Base-by-base conservation (phyloP, 2,329 filamentous ascomycete genomes). In the Pyricularia sp. region DNA sequence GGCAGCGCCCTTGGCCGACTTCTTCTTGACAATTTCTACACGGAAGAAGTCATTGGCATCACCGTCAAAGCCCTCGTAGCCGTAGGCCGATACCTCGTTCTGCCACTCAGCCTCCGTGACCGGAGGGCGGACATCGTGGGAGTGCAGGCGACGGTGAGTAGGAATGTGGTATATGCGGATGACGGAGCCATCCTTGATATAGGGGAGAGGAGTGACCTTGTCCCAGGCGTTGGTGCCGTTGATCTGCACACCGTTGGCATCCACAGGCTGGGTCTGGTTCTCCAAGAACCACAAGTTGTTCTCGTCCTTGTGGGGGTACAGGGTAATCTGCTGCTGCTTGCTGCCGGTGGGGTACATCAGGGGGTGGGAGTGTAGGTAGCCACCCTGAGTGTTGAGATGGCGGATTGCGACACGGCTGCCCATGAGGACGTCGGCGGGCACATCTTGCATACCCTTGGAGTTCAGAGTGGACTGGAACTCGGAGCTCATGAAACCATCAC, bases 401-500 rank as follows among this genome's bases (percentile, higher is more conserved):
- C 95, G 92, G 74, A 99, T 86, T 72, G 85, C 89, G 75, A 99
- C 86, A 72, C 92, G 88, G 78, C 93, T 97, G 70, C 95, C 95
- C 75, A 95, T 90, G 31, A 91, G 90, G 70, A 99, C 91, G 80
- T 99, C 94, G 33, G 92, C 95, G 1, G 95, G 91, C 5, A 97
- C 93, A 79, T 97, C 93, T 77, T 93, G 90, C 95, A 99, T 99
- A 68, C 88, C 90, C 84, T 98, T 99, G 75, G 89, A 94, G 82
- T 98, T 99, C 73, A 99, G 84, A 2, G 95, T 98, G 36, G 95
- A 92, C 82, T 99, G 95, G 84, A 99, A 99, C 77, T 99, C 95
- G 69, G 94, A 97, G 77, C 94, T 97, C 95, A 99, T 99, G 84
- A 99, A 99, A 69, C 95, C 95, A 79, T 99, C 95, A 68, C 95